Base-by-base conservation (phyloP, 1,284 basidiomycete species). In the Pseudozyma tsukubaensis region DNA sequence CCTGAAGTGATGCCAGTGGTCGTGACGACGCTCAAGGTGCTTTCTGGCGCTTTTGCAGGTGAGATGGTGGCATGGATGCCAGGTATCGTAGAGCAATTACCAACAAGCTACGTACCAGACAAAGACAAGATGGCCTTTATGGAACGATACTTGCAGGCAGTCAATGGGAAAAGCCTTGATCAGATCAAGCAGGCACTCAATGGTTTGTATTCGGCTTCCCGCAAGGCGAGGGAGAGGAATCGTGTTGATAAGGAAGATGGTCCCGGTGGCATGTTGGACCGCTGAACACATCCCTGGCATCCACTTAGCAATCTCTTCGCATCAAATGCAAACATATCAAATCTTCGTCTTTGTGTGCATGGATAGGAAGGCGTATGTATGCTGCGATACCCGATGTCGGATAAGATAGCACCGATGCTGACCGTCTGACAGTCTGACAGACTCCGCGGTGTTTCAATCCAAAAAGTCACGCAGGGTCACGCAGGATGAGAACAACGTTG, bases 1-100 rank as follows among this genome's bases (percentile, higher is more conserved):
- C 94, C 95, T 78, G 95, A 98, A 68, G 88, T 90, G 1, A 88
- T 91, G 32, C 89, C 91, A 8, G 85, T 88, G 47, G 90, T 94
- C 36, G 89, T 94, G 47, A 90, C 90, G 2, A 90, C 97, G 71
- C 88, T 97, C 81, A 89, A 92, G 37, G 87, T 90, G 34, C 84
- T 95, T 49, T 89, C 91, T 34, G 85, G 87, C 34, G 83, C 90
- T 13, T 92, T 92, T 88, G 88, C 92, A 0, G 84, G 87, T 8
- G 89, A 92, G 80, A 85, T 95, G 55, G 86, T 91, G 18, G 82
- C 86, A 11, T 96, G 93, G 91, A 84, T 94, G 14, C 89, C 91
- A 2, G 85, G 88, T 35, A 88, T 92, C 13, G 84, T 95, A 21
- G 90, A 92, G 76, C 89, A 89, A 62, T 86, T 98, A 12, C 91